Evolutionary conservation across 768 basidiomycete species (phyloP).

Genomic region (Psilocybe cubensis): DNA sequence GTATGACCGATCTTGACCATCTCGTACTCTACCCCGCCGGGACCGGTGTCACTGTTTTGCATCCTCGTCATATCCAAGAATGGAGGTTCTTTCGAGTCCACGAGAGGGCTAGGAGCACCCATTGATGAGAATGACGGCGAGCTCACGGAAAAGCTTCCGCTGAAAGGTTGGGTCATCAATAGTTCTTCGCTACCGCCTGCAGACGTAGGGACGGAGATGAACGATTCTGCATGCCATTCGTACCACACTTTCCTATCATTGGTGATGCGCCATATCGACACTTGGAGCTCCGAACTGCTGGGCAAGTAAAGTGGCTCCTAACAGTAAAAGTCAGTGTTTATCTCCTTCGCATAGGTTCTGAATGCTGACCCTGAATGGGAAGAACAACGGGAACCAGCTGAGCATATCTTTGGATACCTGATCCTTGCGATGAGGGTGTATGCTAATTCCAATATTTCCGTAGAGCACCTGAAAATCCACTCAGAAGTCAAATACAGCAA

Average conservation of each 20-base stretch:
- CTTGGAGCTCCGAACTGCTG: conserved; percentile 87
- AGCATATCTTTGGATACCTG: conserved; percentile 94
- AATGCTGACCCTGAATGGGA: conserved; percentile 81
- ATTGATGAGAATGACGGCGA: conserved; percentile 25
- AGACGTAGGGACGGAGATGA: conserved; percentile 63
- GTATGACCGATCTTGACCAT: conserved; percentile 95
- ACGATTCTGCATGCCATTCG: conserved; percentile 97
- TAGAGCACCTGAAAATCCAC: conserved; percentile 60
- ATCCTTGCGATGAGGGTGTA: conserved; percentile 89
- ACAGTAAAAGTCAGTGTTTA: conserved; percentile 1
- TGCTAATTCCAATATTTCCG: conserved; percentile 87
- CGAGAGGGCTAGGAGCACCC: conserved; percentile 64
- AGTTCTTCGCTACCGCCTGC: conserved; percentile 34
- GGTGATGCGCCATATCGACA: conserved; percentile 93
- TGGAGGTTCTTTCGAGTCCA: conserved; percentile 62
- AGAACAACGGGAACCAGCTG: conserved; percentile 98
- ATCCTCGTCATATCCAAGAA: conserved; percentile 24
- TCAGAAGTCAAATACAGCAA: conserved; percentile 1
- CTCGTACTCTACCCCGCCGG: conserved; percentile 30
- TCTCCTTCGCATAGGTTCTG: conserved; percentile 4
- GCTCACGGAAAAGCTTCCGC: conserved; percentile 18
- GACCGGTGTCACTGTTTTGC: conserved; percentile 10
- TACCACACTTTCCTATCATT: conserved; percentile 95
- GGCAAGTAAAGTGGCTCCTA: conserved; percentile 95
- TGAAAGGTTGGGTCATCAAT: conserved; percentile 16